Evolutionary conservation across 2,329 filamentous ascomycete genomes (phyloP).

Genomic region (Echinosphaeria canescens): DNA sequence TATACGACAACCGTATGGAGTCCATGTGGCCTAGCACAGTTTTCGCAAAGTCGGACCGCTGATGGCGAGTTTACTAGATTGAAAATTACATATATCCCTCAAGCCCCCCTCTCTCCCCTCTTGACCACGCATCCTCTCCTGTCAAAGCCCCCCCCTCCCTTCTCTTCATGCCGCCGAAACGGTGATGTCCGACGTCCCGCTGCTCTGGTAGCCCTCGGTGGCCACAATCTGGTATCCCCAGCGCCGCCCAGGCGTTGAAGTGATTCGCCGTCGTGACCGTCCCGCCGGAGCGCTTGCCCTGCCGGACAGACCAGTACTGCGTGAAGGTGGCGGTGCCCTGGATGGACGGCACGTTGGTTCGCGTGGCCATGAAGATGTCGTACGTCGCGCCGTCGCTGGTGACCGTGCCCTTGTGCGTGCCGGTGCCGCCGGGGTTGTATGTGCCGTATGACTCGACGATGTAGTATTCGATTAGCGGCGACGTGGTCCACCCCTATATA

Average conservation of each 20-base stretch:
- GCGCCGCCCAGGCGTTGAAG: slow-evolving; percentile 26
- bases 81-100: too few species aligned
- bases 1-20: too few species aligned
- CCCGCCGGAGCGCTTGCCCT: slow-evolving; percentile 21
- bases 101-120: too few species aligned
- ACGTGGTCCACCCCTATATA: slow-evolving; percentile 15
- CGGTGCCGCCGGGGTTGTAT: slow-evolving; percentile 17
- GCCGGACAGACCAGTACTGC: slow-evolving; percentile 28
- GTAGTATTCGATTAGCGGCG: slow-evolving; percentile 17
- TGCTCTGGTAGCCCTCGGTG: slow-evolving; percentile 27
- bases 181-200: slow-evolving; percentile 19
- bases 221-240: slow-evolving; percentile 29
- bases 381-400: slow-evolving; percentile 13
- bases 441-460: slow-evolving; percentile 16
- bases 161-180: too few species aligned
- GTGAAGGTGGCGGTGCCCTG: slow-evolving; percentile 23
- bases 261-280: slow-evolving; percentile 26
- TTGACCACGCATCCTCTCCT: too few species aligned
- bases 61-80: too few species aligned
- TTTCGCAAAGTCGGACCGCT: too few species aligned
- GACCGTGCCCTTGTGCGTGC: slow-evolving; percentile 10
- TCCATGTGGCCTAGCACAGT: too few species aligned
- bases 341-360: slow-evolving; percentile 20
- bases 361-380: slow-evolving; percentile 13
- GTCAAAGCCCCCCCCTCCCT: too few species aligned